These are phyloP conservation scores for Pseudogymnoascus sp. DNA, from an alignment of 2,329 filamentous ascomycete genomes.

Conservation along the genomic window DNA sequence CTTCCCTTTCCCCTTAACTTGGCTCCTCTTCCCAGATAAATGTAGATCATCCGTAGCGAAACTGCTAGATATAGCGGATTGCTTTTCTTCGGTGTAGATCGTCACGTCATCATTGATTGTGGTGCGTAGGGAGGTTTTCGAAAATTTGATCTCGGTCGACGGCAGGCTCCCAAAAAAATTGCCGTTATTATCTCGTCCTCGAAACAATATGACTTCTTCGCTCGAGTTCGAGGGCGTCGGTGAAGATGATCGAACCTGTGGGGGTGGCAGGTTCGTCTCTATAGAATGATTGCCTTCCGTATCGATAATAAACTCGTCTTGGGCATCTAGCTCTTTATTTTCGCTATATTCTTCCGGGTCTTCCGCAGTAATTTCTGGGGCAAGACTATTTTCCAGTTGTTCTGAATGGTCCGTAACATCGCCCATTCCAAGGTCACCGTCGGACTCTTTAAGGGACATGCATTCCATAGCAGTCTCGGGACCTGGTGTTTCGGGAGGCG, in stretches of 20 bases:
- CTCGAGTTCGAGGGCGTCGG: conserved; percentile 49
- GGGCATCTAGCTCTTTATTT: not conserved
- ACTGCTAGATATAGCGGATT: not conserved
- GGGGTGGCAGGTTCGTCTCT: conserved; percentile 27
- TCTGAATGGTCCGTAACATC: not conserved
- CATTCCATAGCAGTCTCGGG: conserved; percentile 20
- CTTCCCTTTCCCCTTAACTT: not conserved
- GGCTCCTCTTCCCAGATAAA: not conserved
- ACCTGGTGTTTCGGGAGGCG: conserved; percentile 27
- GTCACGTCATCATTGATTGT: not conserved
- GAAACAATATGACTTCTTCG: conserved; percentile 66
- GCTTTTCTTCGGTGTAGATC: conserved; percentile 1
- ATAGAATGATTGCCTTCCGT: conserved; percentile 23
- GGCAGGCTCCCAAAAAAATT: conserved; percentile 2
- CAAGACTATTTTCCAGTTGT: not conserved
- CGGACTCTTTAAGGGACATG: conserved; percentile 13
- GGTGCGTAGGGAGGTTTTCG: not conserved
- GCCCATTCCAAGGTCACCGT: not conserved
- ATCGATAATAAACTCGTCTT: conserved; percentile 30
- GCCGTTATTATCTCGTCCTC: conserved; percentile 36
- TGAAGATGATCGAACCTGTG: conserved; percentile 24
- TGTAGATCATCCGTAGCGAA: not conserved
- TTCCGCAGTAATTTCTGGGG: not conserved
- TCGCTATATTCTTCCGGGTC: not conserved
- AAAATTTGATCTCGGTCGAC: not conserved